Evolutionary conservation across 2,329 filamentous ascomycete species (phyloP).

Genomic region (Arthrobotrys musiformis): DNA sequence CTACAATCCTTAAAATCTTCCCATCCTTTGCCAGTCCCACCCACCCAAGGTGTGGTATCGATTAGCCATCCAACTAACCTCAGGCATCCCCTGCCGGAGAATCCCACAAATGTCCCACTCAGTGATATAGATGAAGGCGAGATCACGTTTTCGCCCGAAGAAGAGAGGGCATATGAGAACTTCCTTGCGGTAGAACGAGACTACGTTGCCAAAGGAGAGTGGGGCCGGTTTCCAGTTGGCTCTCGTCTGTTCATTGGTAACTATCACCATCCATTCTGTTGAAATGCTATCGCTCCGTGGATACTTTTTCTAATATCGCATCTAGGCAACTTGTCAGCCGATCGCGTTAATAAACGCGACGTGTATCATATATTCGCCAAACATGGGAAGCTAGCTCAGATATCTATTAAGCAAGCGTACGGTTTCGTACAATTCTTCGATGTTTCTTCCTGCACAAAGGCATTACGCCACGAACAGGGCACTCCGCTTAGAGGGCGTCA

Average conservation of each 20-base stretch:
- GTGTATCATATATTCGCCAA: conserved; percentile 89
- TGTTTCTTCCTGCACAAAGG: conserved; percentile 76
- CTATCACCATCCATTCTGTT: not conserved
- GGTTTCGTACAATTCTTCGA: conserved; percentile 96
- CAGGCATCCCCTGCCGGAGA: conserved; percentile 55
- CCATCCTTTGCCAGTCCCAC: conserved; percentile 59
- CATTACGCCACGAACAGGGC: conserved; percentile 82
- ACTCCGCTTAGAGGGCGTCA: conserved; percentile 85
- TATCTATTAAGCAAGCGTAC: conserved; percentile 95
- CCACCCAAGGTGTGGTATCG: conserved; percentile 59
- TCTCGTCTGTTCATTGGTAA: conserved; percentile 84
- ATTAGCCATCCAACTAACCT: conserved; percentile 57
- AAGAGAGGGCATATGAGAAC: conserved; percentile 75
- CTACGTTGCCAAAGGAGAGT: conserved; percentile 80
- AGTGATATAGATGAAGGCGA: conserved; percentile 64
- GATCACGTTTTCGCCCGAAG: conserved; percentile 68
- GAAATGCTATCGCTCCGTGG: not conserved
- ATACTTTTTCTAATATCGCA: conserved; percentile 35
- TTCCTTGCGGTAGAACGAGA: conserved; percentile 78
- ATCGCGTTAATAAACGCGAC: conserved; percentile 91
- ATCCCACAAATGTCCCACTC: conserved; percentile 57
- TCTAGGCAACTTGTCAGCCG: conserved; percentile 87
- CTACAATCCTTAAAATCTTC: conserved; percentile 24
- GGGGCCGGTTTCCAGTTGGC: conserved; percentile 81
- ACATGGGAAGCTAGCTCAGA: conserved; percentile 88